Evolutionary conservation across 768 basidiomycete species (phyloP).

Genomic region (Dacryopinax spathularia): DNA sequence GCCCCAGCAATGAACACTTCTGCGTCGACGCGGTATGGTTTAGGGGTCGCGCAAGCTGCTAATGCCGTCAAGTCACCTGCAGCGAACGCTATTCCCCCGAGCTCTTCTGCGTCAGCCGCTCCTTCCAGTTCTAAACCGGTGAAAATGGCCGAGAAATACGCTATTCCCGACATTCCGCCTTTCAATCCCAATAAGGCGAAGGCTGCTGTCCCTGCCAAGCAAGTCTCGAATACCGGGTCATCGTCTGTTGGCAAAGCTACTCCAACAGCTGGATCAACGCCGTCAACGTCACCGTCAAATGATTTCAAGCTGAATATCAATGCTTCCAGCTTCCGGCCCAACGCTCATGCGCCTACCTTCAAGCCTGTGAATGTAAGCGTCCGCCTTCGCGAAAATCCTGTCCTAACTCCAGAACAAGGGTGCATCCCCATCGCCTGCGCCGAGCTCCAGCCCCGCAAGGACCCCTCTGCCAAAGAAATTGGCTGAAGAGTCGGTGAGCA

Average conservation of each 20-base stretch:
- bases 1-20: constrained; percentile 1
- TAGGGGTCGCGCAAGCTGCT: not conserved
- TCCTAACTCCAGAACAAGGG: not conserved
- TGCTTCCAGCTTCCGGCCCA: constrained; percentile 84
- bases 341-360: constrained; percentile 62
- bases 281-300: constrained; percentile 23
- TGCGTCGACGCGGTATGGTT: constrained; percentile 4
- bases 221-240: not conserved
- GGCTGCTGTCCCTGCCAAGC: constrained; percentile 4
- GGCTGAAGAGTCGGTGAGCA: constrained; percentile 36
- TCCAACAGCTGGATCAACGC: constrained; percentile 6
- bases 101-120: constrained; percentile 9
- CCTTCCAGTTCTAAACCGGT: constrained; percentile 5
- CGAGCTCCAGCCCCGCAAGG: constrained; percentile 24
- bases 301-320: constrained; percentile 67
- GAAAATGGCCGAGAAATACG: constrained; percentile 5
- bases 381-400: constrained; percentile 3
- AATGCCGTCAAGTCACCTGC: constrained; percentile 1
- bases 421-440: constrained; percentile 23
- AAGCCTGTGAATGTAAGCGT: constrained; percentile 36
- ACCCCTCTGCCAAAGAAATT: constrained; percentile 42
- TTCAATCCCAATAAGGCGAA: constrained; percentile 52
- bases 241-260: not conserved
- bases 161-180: constrained; percentile 80
- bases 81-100: constrained; percentile 7